phyloP scores from a whole-genome alignment of 2,329 filamentous ascomycete species.

The Pseudogymnoascus destructans region DNA sequence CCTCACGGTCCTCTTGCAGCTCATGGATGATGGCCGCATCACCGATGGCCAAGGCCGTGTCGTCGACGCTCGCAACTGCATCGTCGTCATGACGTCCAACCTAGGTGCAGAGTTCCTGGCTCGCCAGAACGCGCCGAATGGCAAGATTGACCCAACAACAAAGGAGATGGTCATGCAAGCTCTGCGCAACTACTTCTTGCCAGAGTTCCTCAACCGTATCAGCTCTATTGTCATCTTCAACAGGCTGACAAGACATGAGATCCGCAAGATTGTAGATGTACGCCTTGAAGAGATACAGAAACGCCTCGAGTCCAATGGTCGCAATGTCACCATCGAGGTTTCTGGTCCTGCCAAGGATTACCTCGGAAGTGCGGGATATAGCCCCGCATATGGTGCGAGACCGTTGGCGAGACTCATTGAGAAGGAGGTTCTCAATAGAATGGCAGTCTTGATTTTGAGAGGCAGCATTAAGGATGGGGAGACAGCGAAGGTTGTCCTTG shows the following conservation, averaged over 20 bases:
- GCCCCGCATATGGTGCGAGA: constrained; percentile 84
- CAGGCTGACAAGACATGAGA: constrained; percentile 77
- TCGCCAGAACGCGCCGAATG: constrained; percentile 63
- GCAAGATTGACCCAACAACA: constrained; percentile 74
- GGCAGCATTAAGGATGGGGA: constrained; percentile 80
- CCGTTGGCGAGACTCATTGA: constrained; percentile 84
- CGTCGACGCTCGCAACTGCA: constrained; percentile 93
- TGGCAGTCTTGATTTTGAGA: constrained; percentile 82
- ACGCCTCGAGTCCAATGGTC: constrained; percentile 70
- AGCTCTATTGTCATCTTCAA: constrained; percentile 97
- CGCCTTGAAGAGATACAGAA: constrained; percentile 82
- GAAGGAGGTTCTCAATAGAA: constrained; percentile 87
- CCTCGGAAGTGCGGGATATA: constrained; percentile 82
- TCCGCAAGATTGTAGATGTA: constrained; percentile 89
- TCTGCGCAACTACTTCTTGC: constrained; percentile 90
- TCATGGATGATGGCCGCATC: constrained; percentile 98
- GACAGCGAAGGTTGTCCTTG: constrained; percentile 62
- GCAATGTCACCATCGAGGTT: constrained; percentile 75
- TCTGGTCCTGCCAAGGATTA: constrained; percentile 83
- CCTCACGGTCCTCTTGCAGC: constrained; percentile 89
- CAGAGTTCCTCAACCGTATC: constrained; percentile 97
- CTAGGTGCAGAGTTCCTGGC: constrained; percentile 88
- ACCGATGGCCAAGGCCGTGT: constrained; percentile 94
- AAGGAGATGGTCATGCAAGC: constrained; percentile 82
- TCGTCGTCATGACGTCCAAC: constrained; percentile 99